These are phyloP conservation scores for Apophysomyces ossiformis DNA, from an alignment of 371 early-diverging fungal genomes.

Conservation along the genomic window DNA sequence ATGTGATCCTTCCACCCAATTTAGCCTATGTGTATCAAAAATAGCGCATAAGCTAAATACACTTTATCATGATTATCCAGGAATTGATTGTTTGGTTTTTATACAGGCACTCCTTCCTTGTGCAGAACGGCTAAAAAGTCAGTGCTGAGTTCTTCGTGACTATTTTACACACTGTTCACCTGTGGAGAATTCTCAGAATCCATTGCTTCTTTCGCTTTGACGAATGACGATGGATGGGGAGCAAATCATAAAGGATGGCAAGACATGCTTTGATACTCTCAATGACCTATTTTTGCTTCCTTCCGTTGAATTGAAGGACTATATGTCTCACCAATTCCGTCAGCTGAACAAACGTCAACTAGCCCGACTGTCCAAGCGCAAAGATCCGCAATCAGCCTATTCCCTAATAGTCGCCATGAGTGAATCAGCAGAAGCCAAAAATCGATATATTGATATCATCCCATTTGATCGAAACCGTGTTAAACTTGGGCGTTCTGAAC, in stretches of 20 bases:
- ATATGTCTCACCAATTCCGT: conserved; percentile 17
- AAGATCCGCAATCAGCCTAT: conserved; percentile 10
- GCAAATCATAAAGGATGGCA: not conserved
- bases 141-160: too few species aligned
- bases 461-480: conserved; percentile 66
- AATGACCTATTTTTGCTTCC: not conserved
- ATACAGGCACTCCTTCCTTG: too few species aligned
- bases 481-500: conserved; percentile 23
- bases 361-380: conserved; percentile 8
- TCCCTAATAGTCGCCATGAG: conserved; percentile 16
- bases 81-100: too few species aligned
- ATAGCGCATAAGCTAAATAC: too few species aligned
- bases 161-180: too few species aligned
- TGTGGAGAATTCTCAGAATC: too few species aligned
- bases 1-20: too few species aligned
- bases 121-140: too few species aligned
- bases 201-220: not conserved
- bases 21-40: too few species aligned
- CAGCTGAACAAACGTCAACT: conserved; percentile 21
- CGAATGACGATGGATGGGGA: not conserved
- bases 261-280: not conserved
- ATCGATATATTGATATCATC: conserved; percentile 59
- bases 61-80: too few species aligned
- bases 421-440: conserved; percentile 23
- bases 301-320: not conserved